Base-by-base conservation (phyloP, 1,284 basidiomycete genomes). In the Athelia sp. region DNA sequence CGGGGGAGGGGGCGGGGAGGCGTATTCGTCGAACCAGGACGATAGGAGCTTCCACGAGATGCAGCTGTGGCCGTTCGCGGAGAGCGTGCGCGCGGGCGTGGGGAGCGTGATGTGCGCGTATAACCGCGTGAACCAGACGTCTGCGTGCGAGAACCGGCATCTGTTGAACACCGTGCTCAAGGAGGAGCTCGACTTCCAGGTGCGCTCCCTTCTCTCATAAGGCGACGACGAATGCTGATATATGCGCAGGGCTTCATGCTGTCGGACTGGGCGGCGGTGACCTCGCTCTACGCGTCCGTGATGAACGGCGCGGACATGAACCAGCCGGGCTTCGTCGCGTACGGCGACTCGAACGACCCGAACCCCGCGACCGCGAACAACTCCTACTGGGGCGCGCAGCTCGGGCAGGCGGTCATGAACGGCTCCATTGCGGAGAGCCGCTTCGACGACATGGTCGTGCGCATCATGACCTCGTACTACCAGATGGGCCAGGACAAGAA, bases 21-120 rank as follows among this genome's bases (percentile, higher is more conserved):
- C 58, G 15, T 54, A 64, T 15, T 64, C 60, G 21, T 70, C 66
- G 19, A 71, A 78, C 53, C 58, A 76, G 26, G 73, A 77, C 52
- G 75, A 76, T 51, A 65, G 70, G 3, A 56, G 57, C 9, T 55
- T 74, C 56, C 71, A 69, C 57, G 72, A 72, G 52, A 48, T 71
- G 15, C 71, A 71, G 54, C 62, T 69, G 0, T 68, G 65, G 60
- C 67, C 69, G 1, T 79, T 77, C 62, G 62, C 74, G 13, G 64
- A 70, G 34, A 66, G 69, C 1, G 68, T 79, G 22, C 60, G 69
- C 15, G 73, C 74, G 1, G 75, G n/a, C n/a, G 72, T 75, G 4
- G 72, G 68, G 18, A 57, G 62, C n/a, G 64, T 79, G 51, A 80
- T 79, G 76, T 76, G 69, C 53, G 66, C 69, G 1, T 76, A 75